Conservation (phyloP, 352 stramenopile species). For the Globisporangium orthogonon region DNA sequence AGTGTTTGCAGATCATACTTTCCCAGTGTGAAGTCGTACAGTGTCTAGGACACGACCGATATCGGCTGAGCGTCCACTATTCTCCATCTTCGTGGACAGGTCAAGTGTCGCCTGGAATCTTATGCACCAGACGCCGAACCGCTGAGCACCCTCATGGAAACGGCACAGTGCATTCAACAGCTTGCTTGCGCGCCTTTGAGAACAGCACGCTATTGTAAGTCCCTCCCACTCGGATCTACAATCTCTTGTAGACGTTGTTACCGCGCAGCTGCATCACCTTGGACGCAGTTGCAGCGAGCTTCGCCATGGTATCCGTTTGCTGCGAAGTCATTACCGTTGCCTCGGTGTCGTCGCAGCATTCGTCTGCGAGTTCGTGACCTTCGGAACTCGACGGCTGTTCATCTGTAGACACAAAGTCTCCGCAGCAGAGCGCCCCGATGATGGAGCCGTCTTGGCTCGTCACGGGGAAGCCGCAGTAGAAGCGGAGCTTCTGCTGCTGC, state of each 20-base stretch:
- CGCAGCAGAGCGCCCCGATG: constrained; percentile 17
- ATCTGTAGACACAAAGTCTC: constrained; percentile 4
- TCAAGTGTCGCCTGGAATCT: no score
- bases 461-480: constrained; percentile 20
- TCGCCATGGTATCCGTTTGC: constrained; percentile 10
- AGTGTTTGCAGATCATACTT: no score
- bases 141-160: no score
- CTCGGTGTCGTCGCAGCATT: background rate
- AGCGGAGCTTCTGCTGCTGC: constrained; percentile 8
- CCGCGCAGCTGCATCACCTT: constrained; percentile 14
- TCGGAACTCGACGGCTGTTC: background rate
- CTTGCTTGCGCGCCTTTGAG: no score
- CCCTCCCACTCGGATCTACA: constrained; percentile 5
- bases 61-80: no score
- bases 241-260: constrained; percentile 10
- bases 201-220: no score
- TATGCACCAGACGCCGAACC: no score
- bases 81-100: no score
- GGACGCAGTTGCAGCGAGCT: constrained; percentile 13
- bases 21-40: no score
- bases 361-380: background rate
- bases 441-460: constrained; percentile 4
- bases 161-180: no score
- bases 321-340: background rate
- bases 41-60: no score